phyloP scores from a whole-genome alignment of 768 basidiomycete genomes.

The Mycena galericulata region DNA sequence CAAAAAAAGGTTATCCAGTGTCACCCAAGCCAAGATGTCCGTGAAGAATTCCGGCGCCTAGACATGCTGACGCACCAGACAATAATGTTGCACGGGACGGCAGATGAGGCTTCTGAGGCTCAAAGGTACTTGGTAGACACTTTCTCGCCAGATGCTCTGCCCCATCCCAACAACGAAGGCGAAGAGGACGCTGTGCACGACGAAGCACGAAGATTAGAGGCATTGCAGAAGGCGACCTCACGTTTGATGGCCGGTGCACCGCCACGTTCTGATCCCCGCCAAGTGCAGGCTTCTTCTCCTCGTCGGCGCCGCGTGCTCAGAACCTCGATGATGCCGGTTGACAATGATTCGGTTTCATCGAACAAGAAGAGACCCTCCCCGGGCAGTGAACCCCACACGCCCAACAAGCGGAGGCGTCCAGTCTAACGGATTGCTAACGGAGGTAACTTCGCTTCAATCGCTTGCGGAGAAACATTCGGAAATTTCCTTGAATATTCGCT shows the following conservation, averaged over 20 bases:
- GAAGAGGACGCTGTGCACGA: not conserved
- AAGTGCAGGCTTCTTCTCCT: too few relatives aligned
- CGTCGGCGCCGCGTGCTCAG: too few relatives aligned
- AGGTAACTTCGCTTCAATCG: not conserved
- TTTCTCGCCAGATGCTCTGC: constrained; percentile 2
- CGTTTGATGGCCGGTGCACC: not conserved
- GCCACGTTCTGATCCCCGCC: too few relatives aligned
- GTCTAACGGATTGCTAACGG: not conserved
- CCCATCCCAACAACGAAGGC: not conserved
- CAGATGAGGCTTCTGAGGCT: constrained; percentile 1
- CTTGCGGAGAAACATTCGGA: too few relatives aligned
- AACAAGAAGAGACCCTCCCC: too few relatives aligned
- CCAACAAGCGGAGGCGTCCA: too few relatives aligned
- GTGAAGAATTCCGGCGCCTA: not conserved
- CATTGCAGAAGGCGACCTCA: not conserved
- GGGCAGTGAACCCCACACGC: too few relatives aligned
- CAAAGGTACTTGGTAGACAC: constrained; percentile 3
- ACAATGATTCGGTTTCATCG: too few relatives aligned
- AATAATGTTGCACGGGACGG: constrained; percentile 6
- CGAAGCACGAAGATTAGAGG: not conserved
- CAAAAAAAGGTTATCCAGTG: not conserved
- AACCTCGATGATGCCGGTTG: too few relatives aligned
- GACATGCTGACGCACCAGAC: constrained; percentile 8
- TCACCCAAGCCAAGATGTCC: constrained; percentile 8
- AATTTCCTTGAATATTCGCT: too few relatives aligned